Conservation (phyloP, 805 yeast species). For the Tetrapisispora taiwanensis region DNA sequence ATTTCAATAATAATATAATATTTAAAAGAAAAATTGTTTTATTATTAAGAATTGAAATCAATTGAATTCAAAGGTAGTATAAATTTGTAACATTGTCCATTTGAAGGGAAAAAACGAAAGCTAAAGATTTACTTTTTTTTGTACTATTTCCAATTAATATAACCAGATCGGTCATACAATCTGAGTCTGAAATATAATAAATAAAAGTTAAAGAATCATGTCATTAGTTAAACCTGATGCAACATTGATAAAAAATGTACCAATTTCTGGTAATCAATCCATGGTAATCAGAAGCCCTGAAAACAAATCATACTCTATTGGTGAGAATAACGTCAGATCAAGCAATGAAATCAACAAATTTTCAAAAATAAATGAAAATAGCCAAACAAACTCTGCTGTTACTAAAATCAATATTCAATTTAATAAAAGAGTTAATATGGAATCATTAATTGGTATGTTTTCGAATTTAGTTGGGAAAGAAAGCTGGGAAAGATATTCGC, state of each 20-base stretch:
- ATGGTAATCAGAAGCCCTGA: background rate
- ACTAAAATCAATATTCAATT: background rate
- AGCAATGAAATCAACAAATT: background rate
- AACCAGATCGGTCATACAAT: too few species aligned
- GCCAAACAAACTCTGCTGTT: background rate
- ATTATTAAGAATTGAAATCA: too few species aligned
- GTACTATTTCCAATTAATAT: background rate
- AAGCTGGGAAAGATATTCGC: conserved; percentile 78
- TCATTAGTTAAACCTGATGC: background rate
- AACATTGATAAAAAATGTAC: background rate
- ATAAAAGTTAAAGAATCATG: background rate
- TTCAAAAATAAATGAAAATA: background rate
- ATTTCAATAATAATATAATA: too few species aligned
- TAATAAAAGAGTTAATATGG: conserved; percentile 46
- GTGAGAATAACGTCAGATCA: background rate
- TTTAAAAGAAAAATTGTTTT: too few species aligned
- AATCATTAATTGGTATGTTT: conserved; percentile 57
- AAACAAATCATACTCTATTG: background rate
- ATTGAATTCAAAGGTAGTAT: too few species aligned
- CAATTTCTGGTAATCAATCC: background rate
- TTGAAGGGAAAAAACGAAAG: too few species aligned
- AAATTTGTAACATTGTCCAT: too few species aligned
- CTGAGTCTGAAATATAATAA: too few species aligned
- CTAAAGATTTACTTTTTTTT: too few species aligned
- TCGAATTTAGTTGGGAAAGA: conserved; percentile 61